Evolutionary conservation across 75 land plant species (phyloP).

Genomic region (Pseudotsuga menziesii): DNA sequence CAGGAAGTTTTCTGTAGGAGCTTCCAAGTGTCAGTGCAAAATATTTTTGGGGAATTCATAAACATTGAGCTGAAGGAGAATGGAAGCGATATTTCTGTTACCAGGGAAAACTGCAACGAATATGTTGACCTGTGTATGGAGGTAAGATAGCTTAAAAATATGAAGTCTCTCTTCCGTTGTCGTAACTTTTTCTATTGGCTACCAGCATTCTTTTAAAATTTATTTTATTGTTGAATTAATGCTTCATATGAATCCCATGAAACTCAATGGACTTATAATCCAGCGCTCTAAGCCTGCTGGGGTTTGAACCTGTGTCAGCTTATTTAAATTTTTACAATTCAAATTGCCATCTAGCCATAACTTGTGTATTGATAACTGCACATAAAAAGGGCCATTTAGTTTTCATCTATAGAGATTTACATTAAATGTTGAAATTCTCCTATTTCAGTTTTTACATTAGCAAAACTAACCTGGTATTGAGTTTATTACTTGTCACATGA

Average conservation of each 20-base stretch:
- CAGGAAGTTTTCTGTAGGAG: slow-evolving; percentile 18
- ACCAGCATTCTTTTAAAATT: too few relatives aligned
- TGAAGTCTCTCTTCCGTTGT: neutral
- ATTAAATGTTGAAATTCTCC: too few relatives aligned
- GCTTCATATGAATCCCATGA: too few relatives aligned
- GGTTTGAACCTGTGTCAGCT: neutral
- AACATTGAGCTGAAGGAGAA: slow-evolving; percentile 25
- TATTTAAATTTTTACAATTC: neutral
- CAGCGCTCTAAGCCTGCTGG: too few relatives aligned
- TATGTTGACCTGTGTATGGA: slow-evolving; percentile 25
- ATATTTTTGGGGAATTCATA: slow-evolving; percentile 19
- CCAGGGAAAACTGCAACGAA: slow-evolving; percentile 14
- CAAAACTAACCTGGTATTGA: too few relatives aligned
- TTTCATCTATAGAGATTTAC: too few relatives aligned
- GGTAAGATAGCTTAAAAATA: slow-evolving; percentile 3
- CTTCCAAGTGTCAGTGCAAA: slow-evolving; percentile 22
- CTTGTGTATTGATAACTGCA: neutral
- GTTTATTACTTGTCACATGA: too few relatives aligned
- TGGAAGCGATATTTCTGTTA: slow-evolving; percentile 16
- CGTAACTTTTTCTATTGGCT: neutral
- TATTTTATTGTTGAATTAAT: too few relatives aligned
- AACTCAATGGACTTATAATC: too few relatives aligned
- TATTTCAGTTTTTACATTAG: too few relatives aligned
- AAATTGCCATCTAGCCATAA: neutral
- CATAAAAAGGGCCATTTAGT: too few relatives aligned